A percentile compares a stretch with the other conserved stretches of the same genome.
These are phyloP conservation scores for Nicotiana sylvestris DNA, from an alignment of 257 asterid genomes.

Conservation along the genomic window DNA sequence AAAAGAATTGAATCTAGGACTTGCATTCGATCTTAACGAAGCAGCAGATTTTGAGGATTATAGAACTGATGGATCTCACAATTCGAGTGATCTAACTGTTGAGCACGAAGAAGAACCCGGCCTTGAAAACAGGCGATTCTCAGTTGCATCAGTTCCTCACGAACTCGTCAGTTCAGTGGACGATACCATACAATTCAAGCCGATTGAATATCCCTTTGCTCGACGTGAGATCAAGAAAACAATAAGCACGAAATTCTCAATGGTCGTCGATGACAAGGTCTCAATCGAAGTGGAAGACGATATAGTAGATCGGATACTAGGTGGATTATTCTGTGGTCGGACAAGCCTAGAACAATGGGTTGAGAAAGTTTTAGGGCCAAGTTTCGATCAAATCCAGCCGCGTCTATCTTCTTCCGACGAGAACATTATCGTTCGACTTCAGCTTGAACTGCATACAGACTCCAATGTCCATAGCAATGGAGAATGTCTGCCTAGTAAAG, in stretches of 20 bases:
- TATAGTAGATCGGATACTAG: conserved; percentile 58
- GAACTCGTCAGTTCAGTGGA: conserved; percentile 60
- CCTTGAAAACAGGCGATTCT: conserved; percentile 32
- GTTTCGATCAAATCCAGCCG: conserved; percentile 45
- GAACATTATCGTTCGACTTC: conserved; percentile 39
- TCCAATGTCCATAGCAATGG: conserved; percentile 31
- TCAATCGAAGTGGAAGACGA: conserved; percentile 58
- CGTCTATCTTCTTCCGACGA: conserved; percentile 24
- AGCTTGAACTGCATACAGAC: conserved; percentile 39
- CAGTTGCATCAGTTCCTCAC: conserved; percentile 61
- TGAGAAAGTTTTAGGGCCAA: conserved; percentile 50
- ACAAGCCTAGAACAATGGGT: conserved; percentile 65
- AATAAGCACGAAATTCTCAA: conserved; percentile 47
- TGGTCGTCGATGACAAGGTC: conserved; percentile 29
- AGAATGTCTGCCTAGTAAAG: conserved; percentile 65
- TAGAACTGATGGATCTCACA: conserved; percentile 60
- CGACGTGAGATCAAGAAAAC: conserved; percentile 77
- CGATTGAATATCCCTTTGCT: conserved; percentile 48
- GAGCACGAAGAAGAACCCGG: conserved; percentile 68
- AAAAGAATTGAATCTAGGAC: conserved; percentile 37
- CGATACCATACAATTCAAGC: conserved; percentile 72
- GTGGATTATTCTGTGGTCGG: conserved; percentile 69
- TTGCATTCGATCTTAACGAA: conserved; percentile 70
- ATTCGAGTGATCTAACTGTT: conserved; percentile 70
- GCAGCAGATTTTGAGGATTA: conserved; percentile 44